Base-by-base conservation (phyloP, 331 rosid species). In the Phaseolus coccineus region DNA sequence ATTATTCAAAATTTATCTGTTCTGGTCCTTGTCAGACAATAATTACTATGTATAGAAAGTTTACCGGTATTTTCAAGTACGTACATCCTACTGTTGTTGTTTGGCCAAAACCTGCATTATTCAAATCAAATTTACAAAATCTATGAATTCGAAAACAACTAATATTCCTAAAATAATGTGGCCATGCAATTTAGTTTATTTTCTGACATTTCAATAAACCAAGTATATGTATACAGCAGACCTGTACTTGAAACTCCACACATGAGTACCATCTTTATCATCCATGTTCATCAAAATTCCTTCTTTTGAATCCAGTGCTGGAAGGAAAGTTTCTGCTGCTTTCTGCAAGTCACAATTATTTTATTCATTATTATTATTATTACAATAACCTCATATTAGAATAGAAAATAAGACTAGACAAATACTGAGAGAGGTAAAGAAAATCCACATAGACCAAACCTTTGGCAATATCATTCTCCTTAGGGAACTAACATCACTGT, bases 231-330 rank as follows among this genome's bases (percentile, higher is more conserved):
- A 27, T 16, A 13, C 59, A 61, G 16, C 71, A 6, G 30, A 95
- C 99, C 98, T 95, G 93, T 91, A 95, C 77, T 95, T 95, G 86
- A 95, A 95, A 86, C 84, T 90, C 98, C 98, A 93, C 39, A 82
- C 93, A 86, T 90, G 98, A 16, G 62, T 58, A 42, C 99, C 98
- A 81, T 95, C 99, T 52, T 89, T 55, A 87, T 95, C 99, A 68
- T 93, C 89, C 99, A 95, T 95, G 85, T 35, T 87, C 65, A 95
- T 85, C 2, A 77, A 11, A 57, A 91, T 89, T 56, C 98, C 98
- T 74, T 95, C 99, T 84, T 95, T 95, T 6, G 88, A 86, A 16
- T 95, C 99, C 0, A 95, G 92, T 11, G 68, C 62, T 4, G 98
- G 98, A 65, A 95, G 99, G 77, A 84, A 90, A 84, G 93, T 74